Percentiles rank a stretch among this genome's conserved stretches.
phyloP scores from a whole-genome alignment of 306 rosid species.

The Vigna radiata region DNA sequence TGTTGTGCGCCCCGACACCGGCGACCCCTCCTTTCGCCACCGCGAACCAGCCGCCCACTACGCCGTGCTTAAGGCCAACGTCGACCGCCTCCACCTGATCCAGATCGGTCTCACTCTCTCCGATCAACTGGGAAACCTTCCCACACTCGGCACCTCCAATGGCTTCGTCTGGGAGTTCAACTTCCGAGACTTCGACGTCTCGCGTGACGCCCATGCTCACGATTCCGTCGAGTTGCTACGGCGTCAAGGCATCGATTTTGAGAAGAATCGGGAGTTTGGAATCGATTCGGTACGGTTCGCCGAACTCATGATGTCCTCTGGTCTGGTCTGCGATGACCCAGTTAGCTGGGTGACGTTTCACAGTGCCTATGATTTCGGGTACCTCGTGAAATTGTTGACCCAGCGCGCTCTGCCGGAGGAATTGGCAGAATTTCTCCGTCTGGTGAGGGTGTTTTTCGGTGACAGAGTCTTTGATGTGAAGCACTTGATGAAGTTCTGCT shows the following conservation, averaged over 20 bases:
- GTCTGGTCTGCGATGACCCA: conserved; percentile 27
- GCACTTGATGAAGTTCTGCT: conserved; percentile 38
- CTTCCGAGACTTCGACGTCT: conserved; percentile 35
- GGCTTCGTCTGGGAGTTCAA: conserved; percentile 46
- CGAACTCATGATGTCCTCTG: conserved; percentile 47
- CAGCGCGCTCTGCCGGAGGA: conserved; percentile 28
- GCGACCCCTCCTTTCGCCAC: conserved; percentile 24
- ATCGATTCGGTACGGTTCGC: conserved; percentile 34
- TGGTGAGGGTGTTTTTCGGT: conserved; percentile 34
- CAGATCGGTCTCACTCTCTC: conserved; percentile 56
- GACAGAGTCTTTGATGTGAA: conserved; percentile 44
- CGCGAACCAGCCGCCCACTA: conserved; percentile 48
- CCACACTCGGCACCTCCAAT: background rate
- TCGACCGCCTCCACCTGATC: conserved; percentile 67
- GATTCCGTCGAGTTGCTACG: conserved; percentile 43
- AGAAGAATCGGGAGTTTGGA: conserved; percentile 41
- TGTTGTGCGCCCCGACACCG: conserved; percentile 54
- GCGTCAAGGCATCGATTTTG: conserved; percentile 41
- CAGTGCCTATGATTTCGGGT: conserved; percentile 38
- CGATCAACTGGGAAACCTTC: conserved; percentile 39
- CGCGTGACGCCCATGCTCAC: conserved; percentile 1
- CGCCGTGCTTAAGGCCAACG: conserved; percentile 75
- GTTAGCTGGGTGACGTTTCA: conserved; percentile 47
- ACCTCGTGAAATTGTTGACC: conserved; percentile 37
- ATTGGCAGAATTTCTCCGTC: conserved; percentile 7